Evolutionary conservation across 768 basidiomycete species (phyloP), one percentile per base, ranked within the genome.

Genomic region (Lyophyllum decastes): DNA sequence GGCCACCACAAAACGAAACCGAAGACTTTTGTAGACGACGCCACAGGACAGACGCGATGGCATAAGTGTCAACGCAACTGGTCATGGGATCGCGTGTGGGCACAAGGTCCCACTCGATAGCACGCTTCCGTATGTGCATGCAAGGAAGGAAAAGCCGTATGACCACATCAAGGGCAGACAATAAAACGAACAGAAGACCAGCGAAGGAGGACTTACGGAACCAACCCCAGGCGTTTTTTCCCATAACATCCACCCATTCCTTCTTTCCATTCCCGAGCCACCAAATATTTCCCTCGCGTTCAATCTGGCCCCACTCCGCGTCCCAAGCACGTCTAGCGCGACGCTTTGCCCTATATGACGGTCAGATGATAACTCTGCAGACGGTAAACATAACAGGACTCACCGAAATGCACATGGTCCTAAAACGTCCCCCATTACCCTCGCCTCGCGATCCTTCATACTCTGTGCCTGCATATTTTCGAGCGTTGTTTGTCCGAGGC

Each of bases 221-320:
- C 94, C 94, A 97, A 38, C 86, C 84, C 69, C 80, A 78, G 54
- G 71, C 70, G 56, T 75, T 82, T 33, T 64, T 71, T 9, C 95
- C 95, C 93, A 98, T 96, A 44, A 89, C 87, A 49, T 84, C 82
- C 62, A 82, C 80, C 94, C 94, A 97, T 61, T 87, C 88, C 43
- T 72, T 75, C 49, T 77, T 70, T 45, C 63, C 58, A 61, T 78
- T 82, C 25, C 90, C 95, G 34, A 84, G 72, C 86, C 89, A 92
- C 95, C 95, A 98, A 7, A 95, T 71, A 67, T 94, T 87, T 0
- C 90, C 94, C 66, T 95, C 95, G 27, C 77, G 83, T 7, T 79
- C 76, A 0, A 90, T 75, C 26, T 78, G 72, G 0, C 95, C 95
- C 90, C 92, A 98, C 64, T 95, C 94, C 24, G 73, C 72, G 61